Evolutionary conservation across 441 rosid genomes (phyloP).

Genomic region (Raphanus hybrid): DNA sequence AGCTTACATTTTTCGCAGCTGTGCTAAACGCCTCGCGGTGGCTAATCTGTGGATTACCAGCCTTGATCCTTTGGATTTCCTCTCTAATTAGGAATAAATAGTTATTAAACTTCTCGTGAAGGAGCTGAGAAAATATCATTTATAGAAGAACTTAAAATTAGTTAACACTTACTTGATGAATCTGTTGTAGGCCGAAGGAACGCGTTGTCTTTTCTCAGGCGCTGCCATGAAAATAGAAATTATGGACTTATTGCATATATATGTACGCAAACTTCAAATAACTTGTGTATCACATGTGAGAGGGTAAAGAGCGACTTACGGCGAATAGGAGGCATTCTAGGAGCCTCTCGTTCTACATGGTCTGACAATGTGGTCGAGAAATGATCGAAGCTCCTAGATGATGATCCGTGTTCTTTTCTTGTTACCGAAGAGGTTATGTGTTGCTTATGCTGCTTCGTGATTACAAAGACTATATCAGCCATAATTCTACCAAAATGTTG

Average conservation of each 20-base stretch:
- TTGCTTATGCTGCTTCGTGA: conserved; percentile 60
- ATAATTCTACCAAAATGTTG: background rate
- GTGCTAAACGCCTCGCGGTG: conserved; percentile 99
- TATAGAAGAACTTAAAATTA: background rate
- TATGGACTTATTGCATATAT: conserved; percentile 7
- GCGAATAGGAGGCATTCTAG: conserved; percentile 77
- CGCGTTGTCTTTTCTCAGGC: conserved; percentile 96
- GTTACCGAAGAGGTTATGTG: conserved; percentile 51
- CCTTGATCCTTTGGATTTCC: conserved; percentile 98
- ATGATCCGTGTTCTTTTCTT: conserved; percentile 69
- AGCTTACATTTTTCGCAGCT: conserved; percentile 95
- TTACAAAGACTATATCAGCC: conserved; percentile 13
- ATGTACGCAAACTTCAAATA: background rate
- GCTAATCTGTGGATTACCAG: conserved; percentile 90
- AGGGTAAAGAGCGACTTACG: conserved; percentile 54
- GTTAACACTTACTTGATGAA: conserved; percentile 71
- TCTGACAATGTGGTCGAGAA: conserved; percentile 46
- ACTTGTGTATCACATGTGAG: background rate
- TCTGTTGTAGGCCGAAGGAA: conserved; percentile 97
- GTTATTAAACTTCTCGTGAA: background rate
- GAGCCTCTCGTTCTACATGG: conserved; percentile 58
- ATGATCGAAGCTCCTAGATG: conserved; percentile 60
- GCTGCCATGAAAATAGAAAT: conserved; percentile 54
- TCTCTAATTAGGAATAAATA: conserved; percentile 55
- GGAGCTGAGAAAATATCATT: background rate